Evolutionary conservation across 1,139 yeast species (phyloP), one percentile per base, ranked within the genome.

Genomic region (Yamadazyma sp.): DNA sequence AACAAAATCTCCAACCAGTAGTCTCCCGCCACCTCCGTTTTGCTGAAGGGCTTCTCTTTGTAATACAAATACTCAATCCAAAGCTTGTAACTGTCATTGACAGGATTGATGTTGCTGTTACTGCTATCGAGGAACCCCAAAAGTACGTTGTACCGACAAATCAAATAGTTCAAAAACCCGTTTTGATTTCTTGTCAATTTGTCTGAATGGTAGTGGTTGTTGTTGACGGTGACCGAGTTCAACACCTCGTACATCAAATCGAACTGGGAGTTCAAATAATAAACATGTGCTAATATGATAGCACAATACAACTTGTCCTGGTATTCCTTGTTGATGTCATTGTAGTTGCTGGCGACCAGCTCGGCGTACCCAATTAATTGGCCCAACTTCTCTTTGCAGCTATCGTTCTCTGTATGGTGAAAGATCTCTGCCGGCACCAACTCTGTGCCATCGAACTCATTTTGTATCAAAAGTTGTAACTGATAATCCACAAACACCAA

Each of bases 401-500:
- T 49, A 2, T 58, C 51, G 4, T 55, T 37, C 5, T 34, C 27
- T 10, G 34, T 39, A 26, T 46, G 47, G 17, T 51, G 51, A 31
- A 53, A 51, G 20, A 52, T 42, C 7, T 33, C 35, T 3, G 57
- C 52, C 0, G 60, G 56, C n/a, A 56, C 47, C 23, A 66, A 50
- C 36, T 61, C 67, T 15, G 54, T 50, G 5, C 64, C 64, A 11
- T 50, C 51, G 38, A 64, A 61, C 41, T 66, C 69, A 39, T 61
- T 60, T 41, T 59, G 64, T 32, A 69, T 54, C 11, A 66, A 47
- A 10, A 61, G 46, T 43, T 66, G 73, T 36, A 70, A 55, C 49
- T 69, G 69, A 49, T 66, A 66, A 48, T 72, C 77, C 30, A 69
- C 51, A 44, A 63, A 69, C 9, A 66, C 55, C 30, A 67, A 51